Evolutionary conservation across 164 flowering plant species (phyloP), one percentile per base, ranked within the genome.

Genomic region (Dillenia suffruticosa): DNA sequence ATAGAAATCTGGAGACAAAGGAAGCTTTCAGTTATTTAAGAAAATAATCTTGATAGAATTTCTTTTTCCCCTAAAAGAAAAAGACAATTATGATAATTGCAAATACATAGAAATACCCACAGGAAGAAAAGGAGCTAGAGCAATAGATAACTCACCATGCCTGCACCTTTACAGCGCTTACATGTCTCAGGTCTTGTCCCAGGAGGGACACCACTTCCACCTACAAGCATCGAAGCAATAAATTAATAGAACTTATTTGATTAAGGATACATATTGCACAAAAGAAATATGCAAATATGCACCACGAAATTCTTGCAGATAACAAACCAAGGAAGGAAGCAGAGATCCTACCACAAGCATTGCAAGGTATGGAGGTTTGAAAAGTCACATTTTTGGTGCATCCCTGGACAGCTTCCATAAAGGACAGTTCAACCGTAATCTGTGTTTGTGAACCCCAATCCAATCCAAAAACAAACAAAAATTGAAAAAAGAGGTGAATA

Each of bases 321-420:
- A 63, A 40, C 63, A 43, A 60, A 49, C 19, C 17, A 58, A 44
- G 26, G 22, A 54, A 50, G 8, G 1, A 43, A 40, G 54, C 6
- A 52, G 3, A 11, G 17, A 45, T 51, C 79, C 65, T 86, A 94
- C 99, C 90, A 75, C 97, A 94, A 72, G 90, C 64, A 51, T 82
- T 81, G 69, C 99, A 94, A 46, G 85, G 76, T 72, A 89, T 51
- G 57, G 76, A 77, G 45, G 99, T 78, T 68, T 81, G 72, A 70
- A 86, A 88, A 46, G 83, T 69, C 49, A 90, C 76, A 50, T 79
- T 88, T 74, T 88, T 93, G 58, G 89, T 57, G 80, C 97, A 88
- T 49, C 98, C 98, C 67, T 87, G 97, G 51, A 90, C 93, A 76
- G 98, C 98, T 83, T 93, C 98, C 98, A 93, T 93, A 68, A 93